Base-by-base conservation (phyloP, 176 grass and related monocot species). In the Phragmites australis region DNA sequence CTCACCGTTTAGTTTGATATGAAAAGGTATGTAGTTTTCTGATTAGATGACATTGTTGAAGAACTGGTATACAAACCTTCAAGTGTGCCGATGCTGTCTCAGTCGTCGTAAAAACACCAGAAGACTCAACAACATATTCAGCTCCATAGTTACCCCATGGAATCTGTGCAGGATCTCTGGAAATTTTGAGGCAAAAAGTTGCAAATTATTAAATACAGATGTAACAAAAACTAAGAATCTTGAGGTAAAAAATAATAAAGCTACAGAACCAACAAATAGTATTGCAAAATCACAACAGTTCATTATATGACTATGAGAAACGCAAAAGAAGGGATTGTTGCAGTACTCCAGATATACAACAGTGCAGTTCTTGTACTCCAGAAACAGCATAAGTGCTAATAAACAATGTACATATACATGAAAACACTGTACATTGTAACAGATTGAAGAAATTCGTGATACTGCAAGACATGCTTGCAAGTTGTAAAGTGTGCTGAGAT, bases 51-150 rank as follows among this genome's bases (percentile, higher is more conserved):
- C 5, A 49, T 48, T 41, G 6, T 29, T 27, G 42, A 56, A 58
- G 9, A 82, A 81, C 46, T 74, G 45, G 19, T 40, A 41, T 8
- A 64, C 83, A 79, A 23, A 98, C 95, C 95, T 98, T 98, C 65
- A 98, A 78, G 78, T 98, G 95, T 58, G 86, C 74, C 1, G 92
- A 94, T 87, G 95, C 95, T 73, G 93, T 94, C 4, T 93, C 95
- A 0, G 59, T 64, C 2, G 88, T 94, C 4, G 92, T 98, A 82
- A 98, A 98, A 59, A 98, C 95, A 83, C 95, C 92, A 85, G 92
- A 98, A 79, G 95, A 94, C 84, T 94, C 95, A 86, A 98, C 88
- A 65, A 98, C 92, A 81, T 87, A 98, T 8, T 94, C 92, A 68
- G 86, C 95, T 80, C 92, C 92, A 87, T 89, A 88, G 88, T 91